Evolutionary conservation across 805 yeast genomes (phyloP).

Genomic region (Zygosaccharomyces lentus): DNA sequence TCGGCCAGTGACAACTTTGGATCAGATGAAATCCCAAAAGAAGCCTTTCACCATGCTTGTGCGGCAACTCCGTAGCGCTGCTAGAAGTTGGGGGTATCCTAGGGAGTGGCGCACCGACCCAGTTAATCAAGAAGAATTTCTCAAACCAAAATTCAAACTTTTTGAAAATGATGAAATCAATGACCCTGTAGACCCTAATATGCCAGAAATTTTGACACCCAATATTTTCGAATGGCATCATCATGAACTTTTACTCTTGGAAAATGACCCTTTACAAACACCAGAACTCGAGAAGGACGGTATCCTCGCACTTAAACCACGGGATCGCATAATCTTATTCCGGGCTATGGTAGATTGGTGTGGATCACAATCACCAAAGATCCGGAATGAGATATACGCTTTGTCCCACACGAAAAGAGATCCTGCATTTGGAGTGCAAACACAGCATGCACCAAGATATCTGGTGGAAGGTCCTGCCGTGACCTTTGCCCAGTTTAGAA

Average conservation of each 20-base stretch:
- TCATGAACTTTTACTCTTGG: constrained; percentile 17
- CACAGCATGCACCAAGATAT: constrained; percentile 27
- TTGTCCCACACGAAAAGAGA: constrained; percentile 29
- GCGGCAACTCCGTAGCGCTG: constrained; percentile 20
- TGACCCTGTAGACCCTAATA: constrained; percentile 19
- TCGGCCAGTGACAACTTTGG: constrained; percentile 18
- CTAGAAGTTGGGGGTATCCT: constrained; percentile 31
- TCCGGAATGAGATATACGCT: constrained; percentile 29
- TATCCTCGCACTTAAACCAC: constrained; percentile 23
- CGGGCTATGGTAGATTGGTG: constrained; percentile 27
- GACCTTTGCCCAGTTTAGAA: constrained; percentile 22
- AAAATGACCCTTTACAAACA: constrained; percentile 24
- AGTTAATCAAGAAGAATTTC: constrained; percentile 8
- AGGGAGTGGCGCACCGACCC: constrained; percentile 25
- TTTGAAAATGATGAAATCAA: constrained; percentile 19
- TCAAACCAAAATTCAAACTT: constrained; percentile 12
- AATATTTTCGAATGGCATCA: constrained; percentile 20
- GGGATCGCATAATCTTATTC: constrained; percentile 26
- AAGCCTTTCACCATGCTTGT: constrained; percentile 24
- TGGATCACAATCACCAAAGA: constrained; percentile 22
- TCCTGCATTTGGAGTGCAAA: constrained; percentile 27
- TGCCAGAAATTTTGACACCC: constrained; percentile 21
- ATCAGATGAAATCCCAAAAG: constrained; percentile 17
- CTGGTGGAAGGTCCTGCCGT: constrained; percentile 24
- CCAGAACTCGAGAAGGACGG: constrained; percentile 26